phyloP scores from a whole-genome alignment of 441 rosid species.

The Euphorbia celastroides region DNA sequence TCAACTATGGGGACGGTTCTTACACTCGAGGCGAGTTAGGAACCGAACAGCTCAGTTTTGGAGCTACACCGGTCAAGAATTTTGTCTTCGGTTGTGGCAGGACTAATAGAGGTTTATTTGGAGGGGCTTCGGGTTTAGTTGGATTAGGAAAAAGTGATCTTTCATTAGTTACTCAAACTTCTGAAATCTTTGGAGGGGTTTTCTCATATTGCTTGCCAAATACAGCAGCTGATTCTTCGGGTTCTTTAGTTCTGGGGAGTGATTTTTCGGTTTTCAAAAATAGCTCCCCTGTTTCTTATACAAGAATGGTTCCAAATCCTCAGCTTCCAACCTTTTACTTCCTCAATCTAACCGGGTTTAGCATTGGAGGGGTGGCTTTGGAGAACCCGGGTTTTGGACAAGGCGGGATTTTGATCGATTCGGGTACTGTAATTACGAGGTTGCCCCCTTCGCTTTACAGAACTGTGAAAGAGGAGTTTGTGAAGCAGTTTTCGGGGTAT shows the following conservation, averaged over 20 bases:
- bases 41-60: constrained; percentile 44
- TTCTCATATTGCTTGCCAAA: constrained; percentile 90
- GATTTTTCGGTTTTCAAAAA: constrained; percentile 57
- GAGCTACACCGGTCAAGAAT: constrained; percentile 31
- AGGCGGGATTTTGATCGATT: constrained; percentile 57
- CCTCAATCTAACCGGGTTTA: constrained; percentile 66
- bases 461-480: constrained; percentile 59
- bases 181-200: constrained; percentile 47
- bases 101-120: constrained; percentile 70
- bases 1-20: constrained; percentile 88
- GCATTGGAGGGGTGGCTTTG: constrained; percentile 51
- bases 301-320: constrained; percentile 55
- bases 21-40: constrained; percentile 75
- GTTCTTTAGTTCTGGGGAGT: constrained; percentile 67
- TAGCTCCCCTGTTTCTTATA: constrained; percentile 54
- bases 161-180: constrained; percentile 68
- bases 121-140: constrained; percentile 83
- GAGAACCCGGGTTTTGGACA: constrained; percentile 38
- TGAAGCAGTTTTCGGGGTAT: constrained; percentile 57
- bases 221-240: constrained; percentile 54
- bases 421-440: constrained; percentile 83
- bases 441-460: constrained; percentile 70
- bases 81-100: constrained; percentile 83
- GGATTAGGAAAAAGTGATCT: constrained; percentile 76
- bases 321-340: constrained; percentile 66